These are phyloP conservation scores for Ceratocystis diversiconidia DNA, from an alignment of 2,329 filamentous ascomycete species.

Conservation along the genomic window DNA sequence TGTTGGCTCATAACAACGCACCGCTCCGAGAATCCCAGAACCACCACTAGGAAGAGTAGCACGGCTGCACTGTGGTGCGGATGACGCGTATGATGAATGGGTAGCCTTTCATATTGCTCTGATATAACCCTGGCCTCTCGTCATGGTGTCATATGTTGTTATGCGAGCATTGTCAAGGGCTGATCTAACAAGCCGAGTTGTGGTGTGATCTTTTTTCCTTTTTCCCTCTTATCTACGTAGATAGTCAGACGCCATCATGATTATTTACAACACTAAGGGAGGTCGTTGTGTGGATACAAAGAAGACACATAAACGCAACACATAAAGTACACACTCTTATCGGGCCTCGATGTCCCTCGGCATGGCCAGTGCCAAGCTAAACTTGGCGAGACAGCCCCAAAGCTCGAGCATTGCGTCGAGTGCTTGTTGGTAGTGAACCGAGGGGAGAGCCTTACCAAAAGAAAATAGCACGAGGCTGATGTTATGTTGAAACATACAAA, in stretches of 20 bases:
- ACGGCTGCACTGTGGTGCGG: neutral
- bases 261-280: neutral
- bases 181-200: slow-evolving; percentile 1
- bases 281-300: neutral
- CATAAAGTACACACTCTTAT: neutral
- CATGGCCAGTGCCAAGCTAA: neutral
- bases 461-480: slow-evolving; percentile 5
- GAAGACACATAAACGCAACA: neutral
- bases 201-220: neutral
- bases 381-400: neutral
- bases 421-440: neutral
- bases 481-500: neutral
- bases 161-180: neutral
- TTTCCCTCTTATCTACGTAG: neutral
- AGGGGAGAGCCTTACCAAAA: neutral
- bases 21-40: neutral
- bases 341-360: neutral
- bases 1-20: slow-evolving; percentile 1
- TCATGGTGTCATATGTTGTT: neutral
- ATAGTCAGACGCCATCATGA: neutral
- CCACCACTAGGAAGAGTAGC: neutral
- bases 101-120: neutral
- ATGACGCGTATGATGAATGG: neutral
- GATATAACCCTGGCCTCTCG: neutral
- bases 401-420: neutral